phyloP scores from a whole-genome alignment of 1,284 basidiomycete genomes.

The Fomitiporia mediterranea region DNA sequence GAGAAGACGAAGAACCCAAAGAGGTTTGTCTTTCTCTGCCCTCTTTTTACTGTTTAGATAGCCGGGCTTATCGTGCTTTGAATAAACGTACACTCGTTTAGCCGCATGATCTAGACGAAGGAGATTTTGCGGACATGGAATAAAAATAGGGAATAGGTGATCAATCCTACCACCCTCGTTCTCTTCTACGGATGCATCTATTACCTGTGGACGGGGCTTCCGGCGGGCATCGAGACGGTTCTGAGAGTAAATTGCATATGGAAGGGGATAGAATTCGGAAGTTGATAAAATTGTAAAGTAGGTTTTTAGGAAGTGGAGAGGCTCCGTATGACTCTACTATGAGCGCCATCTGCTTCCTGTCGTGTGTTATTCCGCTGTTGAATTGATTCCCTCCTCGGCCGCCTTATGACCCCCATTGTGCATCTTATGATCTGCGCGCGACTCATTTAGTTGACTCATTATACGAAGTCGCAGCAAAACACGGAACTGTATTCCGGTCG shows the following conservation, averaged over 20 bases:
- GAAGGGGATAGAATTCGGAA: not conserved
- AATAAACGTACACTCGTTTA: constrained; percentile 28
- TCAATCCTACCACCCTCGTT: no score
- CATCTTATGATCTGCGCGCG: not conserved
- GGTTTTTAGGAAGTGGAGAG: not conserved
- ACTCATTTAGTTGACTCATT: not conserved
- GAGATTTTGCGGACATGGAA: constrained; percentile 74
- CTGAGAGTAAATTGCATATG: not conserved
- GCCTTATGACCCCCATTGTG: no score
- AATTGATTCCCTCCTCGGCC: no score
- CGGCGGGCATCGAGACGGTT: not conserved
- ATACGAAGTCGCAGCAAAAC: no score
- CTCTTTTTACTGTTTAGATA: not conserved
- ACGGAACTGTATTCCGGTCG: no score
- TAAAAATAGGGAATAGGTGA: no score
- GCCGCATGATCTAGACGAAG: constrained; percentile 86
- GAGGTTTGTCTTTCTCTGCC: constrained; percentile 47
- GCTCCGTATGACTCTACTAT: not conserved
- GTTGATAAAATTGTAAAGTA: not conserved
- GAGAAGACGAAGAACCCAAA: constrained; percentile 90
- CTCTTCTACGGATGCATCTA: not conserved
- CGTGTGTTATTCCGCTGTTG: no score
- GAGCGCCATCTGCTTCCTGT: no score
- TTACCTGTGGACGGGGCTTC: not conserved
- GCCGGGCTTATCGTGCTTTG: not conserved